A percentile compares a stretch with the other conserved stretches of the same genome.
These are phyloP conservation scores for Alliaria petiolata DNA, from an alignment of 345 rosid genomes.

Conservation along the genomic window DNA sequence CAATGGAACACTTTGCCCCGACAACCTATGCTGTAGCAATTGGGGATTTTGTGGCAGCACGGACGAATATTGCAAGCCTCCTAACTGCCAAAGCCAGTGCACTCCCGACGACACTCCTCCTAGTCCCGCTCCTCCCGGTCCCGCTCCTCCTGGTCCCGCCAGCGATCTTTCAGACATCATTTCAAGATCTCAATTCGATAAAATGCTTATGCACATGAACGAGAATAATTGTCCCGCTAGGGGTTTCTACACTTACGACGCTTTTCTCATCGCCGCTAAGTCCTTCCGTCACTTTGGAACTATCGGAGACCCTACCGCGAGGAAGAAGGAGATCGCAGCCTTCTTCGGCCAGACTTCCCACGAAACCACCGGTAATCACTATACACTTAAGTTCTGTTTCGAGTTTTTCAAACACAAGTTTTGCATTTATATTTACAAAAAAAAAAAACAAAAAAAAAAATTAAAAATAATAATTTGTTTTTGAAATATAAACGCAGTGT, in stretches of 20 bases:
- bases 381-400: background rate
- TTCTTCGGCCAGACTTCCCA: conserved; percentile 71
- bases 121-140: too few relatives aligned
- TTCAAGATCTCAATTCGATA: conserved; percentile 36
- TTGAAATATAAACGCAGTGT: too few relatives aligned
- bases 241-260: conserved; percentile 61
- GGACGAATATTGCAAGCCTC: too few relatives aligned
- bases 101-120: too few relatives aligned
- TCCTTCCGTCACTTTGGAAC: conserved; percentile 46
- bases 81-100: too few relatives aligned
- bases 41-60: too few relatives aligned
- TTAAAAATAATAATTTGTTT: too few relatives aligned
- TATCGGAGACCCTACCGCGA: conserved; percentile 37
- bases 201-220: conserved; percentile 51
- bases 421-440: background rate
- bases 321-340: conserved; percentile 60
- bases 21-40: too few relatives aligned
- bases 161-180: conserved; percentile 22
- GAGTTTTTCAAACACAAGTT: background rate
- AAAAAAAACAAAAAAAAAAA: background rate
- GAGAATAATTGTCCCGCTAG: conserved; percentile 38
- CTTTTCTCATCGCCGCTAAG: conserved; percentile 50
- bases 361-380: conserved; percentile 51
- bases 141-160: too few relatives aligned
- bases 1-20: too few relatives aligned